phyloP scores from a whole-genome alignment of 148 eudicot species.

The Rhododendron kiyosumense region DNA sequence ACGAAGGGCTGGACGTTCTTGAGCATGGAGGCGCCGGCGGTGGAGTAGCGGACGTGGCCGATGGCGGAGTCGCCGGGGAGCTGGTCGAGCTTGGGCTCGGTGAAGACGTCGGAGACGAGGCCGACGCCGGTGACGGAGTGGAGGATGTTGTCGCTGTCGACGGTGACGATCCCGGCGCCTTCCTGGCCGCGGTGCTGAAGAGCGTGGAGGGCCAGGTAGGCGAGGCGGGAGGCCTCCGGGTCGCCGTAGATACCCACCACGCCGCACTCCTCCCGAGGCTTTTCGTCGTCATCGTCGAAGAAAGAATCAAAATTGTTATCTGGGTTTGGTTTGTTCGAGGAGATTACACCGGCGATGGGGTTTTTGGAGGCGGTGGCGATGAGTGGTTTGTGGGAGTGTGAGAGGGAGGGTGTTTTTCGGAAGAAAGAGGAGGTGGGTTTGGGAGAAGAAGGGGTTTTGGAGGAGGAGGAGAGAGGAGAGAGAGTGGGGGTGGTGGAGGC shows the following conservation, averaged over 20 bases:
- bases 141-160: slow-evolving; percentile 30
- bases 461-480: slow-evolving; percentile 1
- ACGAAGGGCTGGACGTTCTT: slow-evolving; percentile 73
- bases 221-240: slow-evolving; percentile 42
- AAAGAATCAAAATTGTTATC: background rate
- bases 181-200: slow-evolving; percentile 82
- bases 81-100: slow-evolving; percentile 42
- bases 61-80: slow-evolving; percentile 66
- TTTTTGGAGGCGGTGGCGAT: slow-evolving; percentile 19
- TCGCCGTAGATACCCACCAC: slow-evolving; percentile 54
- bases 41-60: slow-evolving; percentile 78
- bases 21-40: slow-evolving; percentile 23
- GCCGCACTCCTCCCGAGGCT: slow-evolving; percentile 50
- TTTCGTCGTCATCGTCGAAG: slow-evolving; percentile 32
- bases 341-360: slow-evolving; percentile 21
- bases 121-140: slow-evolving; percentile 59
- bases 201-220: slow-evolving; percentile 59
- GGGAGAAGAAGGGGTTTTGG: background rate
- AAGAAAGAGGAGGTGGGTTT: background rate
- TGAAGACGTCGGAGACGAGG: slow-evolving; percentile 64
- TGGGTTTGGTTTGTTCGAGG: slow-evolving; percentile 9
- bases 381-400: slow-evolving; percentile 3
- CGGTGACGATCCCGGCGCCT: slow-evolving; percentile 69
- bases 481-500: background rate
- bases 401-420: background rate